Base-by-base conservation (phyloP, 306 rosid genomes). In the Arachis hypogaea region DNA sequence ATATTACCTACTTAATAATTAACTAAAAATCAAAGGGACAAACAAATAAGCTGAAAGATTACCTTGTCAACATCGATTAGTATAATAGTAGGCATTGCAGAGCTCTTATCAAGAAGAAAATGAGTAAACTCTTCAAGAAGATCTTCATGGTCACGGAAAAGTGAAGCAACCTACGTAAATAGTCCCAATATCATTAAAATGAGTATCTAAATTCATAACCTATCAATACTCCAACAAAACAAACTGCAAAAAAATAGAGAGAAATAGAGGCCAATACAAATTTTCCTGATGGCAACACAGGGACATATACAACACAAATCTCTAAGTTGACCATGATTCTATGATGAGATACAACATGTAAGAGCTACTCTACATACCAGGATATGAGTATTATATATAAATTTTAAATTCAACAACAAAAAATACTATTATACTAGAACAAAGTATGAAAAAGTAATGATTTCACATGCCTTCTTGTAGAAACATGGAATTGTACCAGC, bases 401-500 rank as follows among this genome's bases (percentile, higher is more conserved):
- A 45, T 30, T 49, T 52, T 36, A 29, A 58, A 75, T 22, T 69
- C 66, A 57, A 14, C 22, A 9, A 18, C 22, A 43, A 9, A n/a
- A 69, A 70, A 36, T 54, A 51, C 70, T 11, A 50, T 42, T 18
- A 66, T 67, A 56, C 72, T 46, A 75, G 70, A 76, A 71, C 18
- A 29, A 66, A 75, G 66, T 40, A 54, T 2, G 52, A 66, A 66
- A 28, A 70, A 70, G 68, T 68, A 66, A 77, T 12, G 67, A 33
- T 69, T 78, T 49, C 40, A 88, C 89, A 59, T 88, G 73, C 99
- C 99, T 92, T 90, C 86, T 92, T 92, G 83, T 95, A 95, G 85
- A 95, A 95, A 86, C 98, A 90, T 30, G 99, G 99, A 75, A 95
- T 92, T 63, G 90, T 78, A 81, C 90, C 90, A 77, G 97, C 99